Percentiles rank a stretch among this genome's conserved stretches.
Conservation (phyloP, 139 green algal species). For the Limnomonas spitsbergensis region DNA sequence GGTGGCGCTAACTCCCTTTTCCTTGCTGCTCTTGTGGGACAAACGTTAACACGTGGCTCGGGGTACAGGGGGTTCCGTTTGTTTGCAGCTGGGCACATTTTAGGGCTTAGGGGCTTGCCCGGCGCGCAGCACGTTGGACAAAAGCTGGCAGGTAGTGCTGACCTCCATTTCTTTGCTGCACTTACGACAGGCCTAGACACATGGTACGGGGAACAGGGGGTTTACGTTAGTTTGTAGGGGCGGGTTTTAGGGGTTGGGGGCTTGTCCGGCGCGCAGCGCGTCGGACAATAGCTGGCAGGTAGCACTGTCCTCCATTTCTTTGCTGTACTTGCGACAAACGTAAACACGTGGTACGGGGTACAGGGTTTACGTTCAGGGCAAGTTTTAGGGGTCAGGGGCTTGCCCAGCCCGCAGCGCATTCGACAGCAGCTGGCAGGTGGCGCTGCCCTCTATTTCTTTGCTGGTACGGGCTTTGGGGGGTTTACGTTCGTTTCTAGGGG, state of each 20-base stretch:
- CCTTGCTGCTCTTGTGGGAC: no score
- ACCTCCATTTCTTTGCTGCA: conserved; percentile 57
- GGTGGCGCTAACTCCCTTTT: conserved; percentile 52
- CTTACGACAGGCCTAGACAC: conserved; percentile 1
- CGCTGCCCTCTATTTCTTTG: no score
- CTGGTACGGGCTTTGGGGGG: no score
- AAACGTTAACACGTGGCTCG: no score
- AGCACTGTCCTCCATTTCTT: conserved; percentile 55
- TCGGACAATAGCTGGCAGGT: conserved; percentile 69
- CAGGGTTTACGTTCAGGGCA: no score
- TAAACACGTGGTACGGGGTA: neutral
- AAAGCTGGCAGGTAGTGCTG: conserved; percentile 53
- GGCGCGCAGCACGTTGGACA: conserved; percentile 69
- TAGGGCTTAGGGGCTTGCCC: no score
- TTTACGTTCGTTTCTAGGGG: no score
- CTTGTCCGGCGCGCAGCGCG: conserved; percentile 60
- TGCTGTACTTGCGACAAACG: conserved; percentile 24
- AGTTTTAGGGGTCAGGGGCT: no score
- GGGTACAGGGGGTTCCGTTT: no score
- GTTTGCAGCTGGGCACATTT: no score
- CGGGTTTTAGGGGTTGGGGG: conserved; percentile 43
- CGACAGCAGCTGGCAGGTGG: no score
- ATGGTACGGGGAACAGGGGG: neutral
- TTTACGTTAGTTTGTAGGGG: neutral
- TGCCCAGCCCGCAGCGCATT: no score